Conservation (phyloP, 164 flowering plant genomes). For the Sedum album region DNA sequence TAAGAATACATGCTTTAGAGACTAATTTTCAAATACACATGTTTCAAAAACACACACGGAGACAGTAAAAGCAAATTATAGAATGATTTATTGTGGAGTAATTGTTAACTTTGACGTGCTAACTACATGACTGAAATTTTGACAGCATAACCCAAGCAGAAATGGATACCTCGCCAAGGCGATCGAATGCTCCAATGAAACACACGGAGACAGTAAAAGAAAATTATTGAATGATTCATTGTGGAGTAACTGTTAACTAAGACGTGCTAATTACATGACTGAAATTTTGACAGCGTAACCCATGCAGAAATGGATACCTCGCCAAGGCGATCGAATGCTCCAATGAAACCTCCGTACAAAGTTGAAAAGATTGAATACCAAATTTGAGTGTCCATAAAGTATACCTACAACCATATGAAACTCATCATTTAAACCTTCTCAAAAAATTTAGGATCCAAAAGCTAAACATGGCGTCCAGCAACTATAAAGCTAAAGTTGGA, state of each 20-base stretch:
- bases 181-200: too few relatives aligned
- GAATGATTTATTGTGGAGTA: neutral
- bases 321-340: conserved; percentile 79
- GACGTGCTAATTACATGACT: too few relatives aligned
- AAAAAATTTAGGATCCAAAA: too few relatives aligned
- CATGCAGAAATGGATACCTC: conserved; percentile 41
- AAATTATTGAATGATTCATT: conserved; percentile 8
- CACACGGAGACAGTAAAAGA: too few relatives aligned
- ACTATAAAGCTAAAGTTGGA: neutral
- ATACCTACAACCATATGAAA: conserved; percentile 29
- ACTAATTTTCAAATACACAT: too few relatives aligned
- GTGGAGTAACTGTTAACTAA: neutral
- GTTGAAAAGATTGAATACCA: conserved; percentile 71
- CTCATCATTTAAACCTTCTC: neutral
- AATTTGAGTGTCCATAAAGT: conserved; percentile 70
- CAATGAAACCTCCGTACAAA: conserved; percentile 55
- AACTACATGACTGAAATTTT: too few relatives aligned
- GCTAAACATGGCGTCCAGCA: too few relatives aligned
- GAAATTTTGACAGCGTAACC: neutral
- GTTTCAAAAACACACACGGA: too few relatives aligned
- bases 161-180: conserved; percentile 81
- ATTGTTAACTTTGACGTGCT: neutral
- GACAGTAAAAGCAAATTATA: neutral
- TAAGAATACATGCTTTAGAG: too few relatives aligned
- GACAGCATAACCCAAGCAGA: neutral